Evolutionary conservation across 2,329 filamentous ascomycete genomes (phyloP).

Genomic region (Neonectria coccinea): DNA sequence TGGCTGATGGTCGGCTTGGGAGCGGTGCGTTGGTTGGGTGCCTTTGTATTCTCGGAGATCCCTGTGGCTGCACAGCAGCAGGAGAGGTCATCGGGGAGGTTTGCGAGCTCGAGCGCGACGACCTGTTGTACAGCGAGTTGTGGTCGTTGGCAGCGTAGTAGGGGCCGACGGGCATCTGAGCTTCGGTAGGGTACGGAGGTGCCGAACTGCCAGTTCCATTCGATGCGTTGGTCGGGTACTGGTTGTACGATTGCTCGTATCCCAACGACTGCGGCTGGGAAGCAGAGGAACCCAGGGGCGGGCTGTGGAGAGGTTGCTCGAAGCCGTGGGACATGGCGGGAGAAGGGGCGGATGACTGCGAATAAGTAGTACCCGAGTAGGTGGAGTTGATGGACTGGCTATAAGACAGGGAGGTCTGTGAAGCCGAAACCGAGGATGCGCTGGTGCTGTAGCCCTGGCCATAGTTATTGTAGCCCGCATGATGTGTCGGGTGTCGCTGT

Average conservation of each 20-base stretch:
- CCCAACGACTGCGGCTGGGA: constrained; percentile 46
- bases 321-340: constrained; percentile 52
- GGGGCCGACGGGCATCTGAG: constrained; percentile 66
- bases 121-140: constrained; percentile 57
- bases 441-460: constrained; percentile 55
- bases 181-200: constrained; percentile 63
- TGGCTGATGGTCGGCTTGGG: constrained; percentile 64
- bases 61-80: constrained; percentile 54
- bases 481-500: constrained; percentile 65
- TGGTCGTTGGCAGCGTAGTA: constrained; percentile 62
- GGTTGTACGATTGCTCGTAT: constrained; percentile 54
- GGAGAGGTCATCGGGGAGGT: constrained; percentile 61
- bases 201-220: constrained; percentile 58
- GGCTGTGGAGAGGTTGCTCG: constrained; percentile 56
- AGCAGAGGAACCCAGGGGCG: constrained; percentile 46
- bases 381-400: constrained; percentile 54
- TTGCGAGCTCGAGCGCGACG: constrained; percentile 63
- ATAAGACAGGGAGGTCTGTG: constrained; percentile 52
- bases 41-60: constrained; percentile 62
- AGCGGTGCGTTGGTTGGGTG: constrained; percentile 71
- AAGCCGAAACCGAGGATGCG: constrained; percentile 44
- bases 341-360: constrained; percentile 43
- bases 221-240: constrained; percentile 53
- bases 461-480: constrained; percentile 61
- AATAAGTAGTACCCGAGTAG: constrained; percentile 45